phyloP scores from a whole-genome alignment of 108 stramenopile species.

The Aurantiochytrium sp. region DNA sequence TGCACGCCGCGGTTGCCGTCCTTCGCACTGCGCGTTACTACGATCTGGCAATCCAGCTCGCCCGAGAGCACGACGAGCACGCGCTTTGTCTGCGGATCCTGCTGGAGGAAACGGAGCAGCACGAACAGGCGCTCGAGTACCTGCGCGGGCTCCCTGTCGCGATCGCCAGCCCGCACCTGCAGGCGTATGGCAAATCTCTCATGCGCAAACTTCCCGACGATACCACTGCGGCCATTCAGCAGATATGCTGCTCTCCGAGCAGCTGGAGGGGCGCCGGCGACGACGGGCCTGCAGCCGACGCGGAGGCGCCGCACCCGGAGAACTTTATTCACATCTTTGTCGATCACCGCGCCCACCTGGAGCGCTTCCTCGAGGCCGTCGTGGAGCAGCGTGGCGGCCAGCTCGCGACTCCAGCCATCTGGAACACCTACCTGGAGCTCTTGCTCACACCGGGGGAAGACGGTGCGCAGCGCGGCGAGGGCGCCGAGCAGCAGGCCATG shows the following conservation, averaged over 20 bases:
- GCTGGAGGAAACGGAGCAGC: slow-evolving; percentile 38
- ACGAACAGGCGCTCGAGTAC: slow-evolving; percentile 41
- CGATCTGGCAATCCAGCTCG: slow-evolving; percentile 46
- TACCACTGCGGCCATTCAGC: slow-evolving; percentile 44
- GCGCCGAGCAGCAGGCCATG: slow-evolving; percentile 14
- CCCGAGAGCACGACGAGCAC: slow-evolving; percentile 29
- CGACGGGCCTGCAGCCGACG: background rate
- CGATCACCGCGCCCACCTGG: background rate
- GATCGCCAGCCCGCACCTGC: background rate
- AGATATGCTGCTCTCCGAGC: slow-evolving; percentile 49
- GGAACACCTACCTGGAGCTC: slow-evolving; percentile 27
- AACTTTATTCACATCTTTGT: slow-evolving; percentile 23
- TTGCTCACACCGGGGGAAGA: background rate
- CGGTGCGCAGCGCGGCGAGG: background rate
- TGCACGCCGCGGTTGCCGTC: slow-evolving; percentile 37
- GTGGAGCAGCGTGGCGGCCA: background rate
- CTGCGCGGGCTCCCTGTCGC: slow-evolving; percentile 8
- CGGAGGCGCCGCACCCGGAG: background rate
- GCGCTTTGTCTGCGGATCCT: slow-evolving; percentile 45
- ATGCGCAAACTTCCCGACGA: slow-evolving; percentile 39
- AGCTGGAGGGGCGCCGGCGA: too few species aligned
- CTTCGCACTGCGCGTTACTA: slow-evolving; percentile 42
- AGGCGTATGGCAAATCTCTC: slow-evolving; percentile 36
- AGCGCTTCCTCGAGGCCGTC: background rate
- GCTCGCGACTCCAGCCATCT: background rate